Conservation (phyloP, 164 flowering plant genomes). For the Magnolia kwangsiensis region DNA sequence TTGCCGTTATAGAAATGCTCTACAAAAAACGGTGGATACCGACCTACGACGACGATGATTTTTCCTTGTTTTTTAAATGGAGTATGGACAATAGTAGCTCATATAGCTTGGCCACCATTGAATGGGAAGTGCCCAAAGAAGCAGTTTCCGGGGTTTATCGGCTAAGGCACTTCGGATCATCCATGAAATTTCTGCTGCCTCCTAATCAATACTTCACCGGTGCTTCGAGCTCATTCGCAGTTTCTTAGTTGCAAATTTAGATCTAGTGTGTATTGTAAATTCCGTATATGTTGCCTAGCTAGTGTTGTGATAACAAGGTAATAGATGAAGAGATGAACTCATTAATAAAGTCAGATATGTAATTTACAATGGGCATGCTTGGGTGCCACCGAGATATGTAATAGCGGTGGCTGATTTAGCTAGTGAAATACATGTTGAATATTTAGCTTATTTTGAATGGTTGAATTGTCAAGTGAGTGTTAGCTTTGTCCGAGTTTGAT, state of each 20-base stretch:
- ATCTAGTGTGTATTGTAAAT: not conserved
- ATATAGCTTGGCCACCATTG: slow-evolving; percentile 40
- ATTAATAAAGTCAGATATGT: slow-evolving; percentile 56
- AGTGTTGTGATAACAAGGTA: slow-evolving; percentile 13
- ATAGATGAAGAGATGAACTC: slow-evolving; percentile 57
- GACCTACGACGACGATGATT: slow-evolving; percentile 58
- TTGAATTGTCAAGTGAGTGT: too few relatives aligned
- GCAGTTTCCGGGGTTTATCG: slow-evolving; percentile 45
- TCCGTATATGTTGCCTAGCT: too few relatives aligned
- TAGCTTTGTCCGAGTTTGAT: too few relatives aligned
- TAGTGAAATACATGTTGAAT: too few relatives aligned
- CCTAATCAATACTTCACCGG: slow-evolving; percentile 42
- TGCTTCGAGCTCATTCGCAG: slow-evolving; percentile 49
- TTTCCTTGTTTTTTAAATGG: slow-evolving; percentile 47
- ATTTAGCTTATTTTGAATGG: too few relatives aligned
- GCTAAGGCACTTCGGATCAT: slow-evolving; percentile 55
- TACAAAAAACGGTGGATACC: slow-evolving; percentile 38
- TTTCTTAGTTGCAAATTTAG: slow-evolving; percentile 20
- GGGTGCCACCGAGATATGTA: too few relatives aligned
- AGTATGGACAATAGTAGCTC: slow-evolving; percentile 16
- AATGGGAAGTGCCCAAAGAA: slow-evolving; percentile 57
- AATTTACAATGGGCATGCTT: too few relatives aligned
- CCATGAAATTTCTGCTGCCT: slow-evolving; percentile 24
- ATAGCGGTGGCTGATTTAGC: too few relatives aligned
- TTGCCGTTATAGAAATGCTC: slow-evolving; percentile 50